Percentiles rank a stretch among this genome's conserved stretches.
These are phyloP conservation scores for Physaria fendleri DNA, from an alignment of 345 rosid species.

Conservation along the genomic window DNA sequence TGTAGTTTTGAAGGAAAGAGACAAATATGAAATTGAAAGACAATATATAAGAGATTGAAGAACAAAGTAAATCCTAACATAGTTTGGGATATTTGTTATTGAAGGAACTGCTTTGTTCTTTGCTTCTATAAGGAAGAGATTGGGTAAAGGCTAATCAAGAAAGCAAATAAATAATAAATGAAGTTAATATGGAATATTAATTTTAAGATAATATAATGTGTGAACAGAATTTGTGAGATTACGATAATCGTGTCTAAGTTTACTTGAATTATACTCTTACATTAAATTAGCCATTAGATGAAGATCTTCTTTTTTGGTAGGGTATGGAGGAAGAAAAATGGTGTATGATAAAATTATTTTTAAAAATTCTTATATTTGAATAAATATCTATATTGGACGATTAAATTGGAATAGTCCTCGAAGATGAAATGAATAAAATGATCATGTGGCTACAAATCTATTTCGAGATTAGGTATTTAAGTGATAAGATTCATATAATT, in stretches of 20 bases:
- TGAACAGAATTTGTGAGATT: slow-evolving; percentile 19
- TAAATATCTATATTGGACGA: neutral
- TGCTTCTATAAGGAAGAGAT: slow-evolving; percentile 43
- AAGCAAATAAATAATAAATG: slow-evolving; percentile 19
- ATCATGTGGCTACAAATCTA: slow-evolving; percentile 14
- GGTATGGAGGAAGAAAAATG: slow-evolving; percentile 19
- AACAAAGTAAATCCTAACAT: slow-evolving; percentile 18
- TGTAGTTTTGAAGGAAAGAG: slow-evolving; percentile 22
- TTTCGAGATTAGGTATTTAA: neutral
- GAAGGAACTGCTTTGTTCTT: slow-evolving; percentile 38
- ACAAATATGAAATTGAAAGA: slow-evolving; percentile 9
- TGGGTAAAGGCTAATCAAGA: slow-evolving; percentile 30
- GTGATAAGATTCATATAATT: neutral
- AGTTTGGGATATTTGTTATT: slow-evolving; percentile 13
- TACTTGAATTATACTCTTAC: slow-evolving; percentile 21
- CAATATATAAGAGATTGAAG: neutral
- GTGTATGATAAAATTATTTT: neutral
- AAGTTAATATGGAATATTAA: neutral
- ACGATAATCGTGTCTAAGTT: slow-evolving; percentile 11
- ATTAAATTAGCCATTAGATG: slow-evolving; percentile 4
- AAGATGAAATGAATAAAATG: neutral
- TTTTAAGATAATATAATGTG: slow-evolving; percentile 21
- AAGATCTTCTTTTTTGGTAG: slow-evolving; percentile 26
- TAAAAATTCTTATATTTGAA: neutral
- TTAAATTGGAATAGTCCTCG: neutral